These are phyloP conservation scores for Handroanthus guayacan DNA, from an alignment of 257 asterid species.

Conservation along the genomic window DNA sequence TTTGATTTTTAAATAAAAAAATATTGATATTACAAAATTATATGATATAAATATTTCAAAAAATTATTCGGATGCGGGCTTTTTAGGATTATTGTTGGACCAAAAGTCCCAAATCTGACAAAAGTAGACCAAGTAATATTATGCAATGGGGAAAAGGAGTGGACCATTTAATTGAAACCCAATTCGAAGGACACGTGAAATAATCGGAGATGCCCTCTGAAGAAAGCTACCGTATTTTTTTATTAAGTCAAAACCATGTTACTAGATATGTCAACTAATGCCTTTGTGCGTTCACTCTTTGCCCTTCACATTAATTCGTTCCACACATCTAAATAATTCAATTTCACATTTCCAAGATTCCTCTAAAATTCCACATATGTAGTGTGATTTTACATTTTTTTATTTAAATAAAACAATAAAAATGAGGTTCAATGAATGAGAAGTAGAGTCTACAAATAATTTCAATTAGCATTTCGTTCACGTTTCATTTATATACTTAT, in stretches of 20 bases:
- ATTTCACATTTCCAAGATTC: background rate
- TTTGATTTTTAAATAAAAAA: too few species aligned
- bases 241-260: background rate
- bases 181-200: background rate
- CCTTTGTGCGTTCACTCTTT: background rate
- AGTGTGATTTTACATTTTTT: too few species aligned
- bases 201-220: background rate
- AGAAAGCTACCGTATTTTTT: background rate
- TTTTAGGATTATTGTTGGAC: too few species aligned
- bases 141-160: background rate
- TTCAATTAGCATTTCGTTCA: too few species aligned
- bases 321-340: background rate
- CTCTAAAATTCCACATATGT: background rate
- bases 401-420: too few species aligned
- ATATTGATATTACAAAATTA: too few species aligned
- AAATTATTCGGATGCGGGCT: too few species aligned
- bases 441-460: too few species aligned
- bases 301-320: background rate
- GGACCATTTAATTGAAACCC: background rate
- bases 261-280: background rate
- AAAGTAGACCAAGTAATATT: background rate
- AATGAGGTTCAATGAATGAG: too few species aligned
- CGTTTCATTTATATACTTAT: too few species aligned
- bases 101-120: background rate
- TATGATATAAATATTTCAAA: too few species aligned